A percentile compares a stretch with the other conserved stretches of the same genome.
phyloP scores from a whole-genome alignment of 139 green algal species.

The Chara braunii region DNA sequence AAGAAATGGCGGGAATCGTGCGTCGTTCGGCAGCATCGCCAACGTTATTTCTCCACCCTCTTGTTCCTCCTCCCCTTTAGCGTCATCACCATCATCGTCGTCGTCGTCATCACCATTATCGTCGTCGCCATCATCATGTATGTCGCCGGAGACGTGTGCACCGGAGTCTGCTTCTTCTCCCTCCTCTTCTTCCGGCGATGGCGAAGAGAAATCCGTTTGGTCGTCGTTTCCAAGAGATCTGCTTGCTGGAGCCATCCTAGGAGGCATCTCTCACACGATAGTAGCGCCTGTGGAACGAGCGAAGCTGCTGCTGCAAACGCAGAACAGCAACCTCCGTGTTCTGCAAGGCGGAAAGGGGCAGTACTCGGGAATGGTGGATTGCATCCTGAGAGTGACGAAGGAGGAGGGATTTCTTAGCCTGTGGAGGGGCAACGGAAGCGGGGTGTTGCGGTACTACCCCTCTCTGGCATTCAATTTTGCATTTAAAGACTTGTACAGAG shows the following conservation, averaged over 20 bases:
- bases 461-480: constrained; percentile 97
- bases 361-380: constrained; percentile 71
- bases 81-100: too few relatives aligned
- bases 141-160: too few relatives aligned
- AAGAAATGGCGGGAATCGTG: too few relatives aligned
- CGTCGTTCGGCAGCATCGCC: too few relatives aligned
- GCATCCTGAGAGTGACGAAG: constrained; percentile 75
- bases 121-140: too few relatives aligned
- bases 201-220: too few relatives aligned
- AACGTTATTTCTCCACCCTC: too few relatives aligned
- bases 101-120: too few relatives aligned
- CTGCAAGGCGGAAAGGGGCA: constrained; percentile 2
- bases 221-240: constrained; percentile 67
- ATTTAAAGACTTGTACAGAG: constrained; percentile 89
- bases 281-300: constrained; percentile 93
- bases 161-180: too few relatives aligned
- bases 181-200: too few relatives aligned
- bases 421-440: constrained; percentile 95
- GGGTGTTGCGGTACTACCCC: constrained; percentile 93
- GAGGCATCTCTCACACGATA: constrained; percentile 86
- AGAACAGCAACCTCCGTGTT: constrained; percentile 20
- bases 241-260: constrained; percentile 63
- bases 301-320: constrained; percentile 92
- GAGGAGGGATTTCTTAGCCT: constrained; percentile 86
- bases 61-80: too few relatives aligned